phyloP scores from a whole-genome alignment of 345 rosid genomes.

The Punica granatum region DNA sequence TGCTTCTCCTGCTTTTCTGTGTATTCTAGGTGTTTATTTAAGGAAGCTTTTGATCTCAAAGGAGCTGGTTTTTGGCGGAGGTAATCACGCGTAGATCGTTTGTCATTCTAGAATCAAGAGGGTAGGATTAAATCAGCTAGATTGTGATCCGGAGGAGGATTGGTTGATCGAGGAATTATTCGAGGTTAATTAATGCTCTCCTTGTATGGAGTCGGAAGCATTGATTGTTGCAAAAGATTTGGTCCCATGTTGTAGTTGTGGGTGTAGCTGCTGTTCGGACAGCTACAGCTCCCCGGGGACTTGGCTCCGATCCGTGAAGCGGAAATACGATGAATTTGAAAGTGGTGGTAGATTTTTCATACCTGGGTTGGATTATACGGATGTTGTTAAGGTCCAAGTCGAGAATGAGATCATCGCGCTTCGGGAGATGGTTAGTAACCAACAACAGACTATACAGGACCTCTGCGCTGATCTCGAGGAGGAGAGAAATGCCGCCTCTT shows the following conservation, averaged over 20 bases:
- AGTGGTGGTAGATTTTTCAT: conserved; percentile 34
- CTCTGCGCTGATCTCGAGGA: conserved; percentile 70
- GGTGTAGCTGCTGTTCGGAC: conserved; percentile 51
- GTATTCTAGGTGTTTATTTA: neutral
- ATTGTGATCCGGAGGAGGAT: neutral
- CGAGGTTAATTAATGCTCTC: conserved; percentile 25
- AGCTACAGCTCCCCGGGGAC: conserved; percentile 18
- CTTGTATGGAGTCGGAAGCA: conserved; percentile 47
- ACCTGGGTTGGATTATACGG: conserved; percentile 41
- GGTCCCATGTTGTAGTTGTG: conserved; percentile 54
- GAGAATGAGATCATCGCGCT: conserved; percentile 73
- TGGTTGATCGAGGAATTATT: neutral
- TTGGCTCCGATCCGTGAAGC: conserved; percentile 66
- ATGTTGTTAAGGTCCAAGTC: conserved; percentile 58
- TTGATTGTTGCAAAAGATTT: conserved; percentile 24
- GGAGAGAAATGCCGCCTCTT: conserved; percentile 87
- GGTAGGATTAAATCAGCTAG: neutral
- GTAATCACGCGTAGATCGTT: too few relatives aligned
- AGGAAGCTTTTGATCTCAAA: conserved; percentile 5
- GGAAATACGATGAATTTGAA: conserved; percentile 62
- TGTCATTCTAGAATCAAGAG: conserved; percentile 2
- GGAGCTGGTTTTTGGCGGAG: conserved; percentile 2
- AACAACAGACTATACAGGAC: conserved; percentile 66
- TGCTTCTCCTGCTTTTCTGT: neutral
- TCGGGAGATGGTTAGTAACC: conserved; percentile 69